These are phyloP conservation scores for Epichloe bromicola DNA, from an alignment of 2,329 filamentous ascomycete genomes.

Conservation along the genomic window DNA sequence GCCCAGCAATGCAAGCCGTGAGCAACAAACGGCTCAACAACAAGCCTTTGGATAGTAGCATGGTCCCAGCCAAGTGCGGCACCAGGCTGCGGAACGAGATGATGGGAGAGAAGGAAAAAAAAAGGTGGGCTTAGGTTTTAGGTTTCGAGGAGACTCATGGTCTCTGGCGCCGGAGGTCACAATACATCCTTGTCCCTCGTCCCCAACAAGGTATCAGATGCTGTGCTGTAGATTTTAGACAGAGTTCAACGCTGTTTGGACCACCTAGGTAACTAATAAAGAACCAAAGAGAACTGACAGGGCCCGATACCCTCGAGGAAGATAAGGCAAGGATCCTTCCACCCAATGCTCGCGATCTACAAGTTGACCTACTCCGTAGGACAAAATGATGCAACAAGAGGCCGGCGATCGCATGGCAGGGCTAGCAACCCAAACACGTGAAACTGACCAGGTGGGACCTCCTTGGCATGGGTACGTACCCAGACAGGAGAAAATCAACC, in stretches of 20 bases:
- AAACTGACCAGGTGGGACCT: constrained; percentile 3
- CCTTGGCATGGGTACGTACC: no score
- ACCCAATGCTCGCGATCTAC: background rate
- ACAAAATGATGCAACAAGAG: background rate
- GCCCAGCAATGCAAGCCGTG: constrained; percentile 13
- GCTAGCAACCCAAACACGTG: constrained; percentile 4
- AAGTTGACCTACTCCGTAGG: background rate
- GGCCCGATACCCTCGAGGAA: background rate
- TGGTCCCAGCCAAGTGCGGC: constrained; percentile 9
- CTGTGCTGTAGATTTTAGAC: background rate
- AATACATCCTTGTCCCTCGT: background rate
- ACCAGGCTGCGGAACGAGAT: constrained; percentile 2
- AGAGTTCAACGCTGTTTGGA: constrained; percentile 1
- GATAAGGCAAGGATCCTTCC: background rate
- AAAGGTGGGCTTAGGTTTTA: background rate
- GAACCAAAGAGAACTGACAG: background rate
- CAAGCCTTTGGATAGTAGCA: constrained; percentile 15
- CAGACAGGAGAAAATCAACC: background rate
- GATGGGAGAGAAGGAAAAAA: background rate
- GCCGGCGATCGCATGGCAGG: background rate
- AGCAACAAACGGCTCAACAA: constrained; percentile 12
- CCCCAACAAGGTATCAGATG: constrained; percentile 3
- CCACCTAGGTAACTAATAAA: background rate
- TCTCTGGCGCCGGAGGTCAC: background rate
- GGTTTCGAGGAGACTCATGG: background rate